phyloP scores from a whole-genome alignment of 768 basidiomycete species.

The Trametes punicea region DNA sequence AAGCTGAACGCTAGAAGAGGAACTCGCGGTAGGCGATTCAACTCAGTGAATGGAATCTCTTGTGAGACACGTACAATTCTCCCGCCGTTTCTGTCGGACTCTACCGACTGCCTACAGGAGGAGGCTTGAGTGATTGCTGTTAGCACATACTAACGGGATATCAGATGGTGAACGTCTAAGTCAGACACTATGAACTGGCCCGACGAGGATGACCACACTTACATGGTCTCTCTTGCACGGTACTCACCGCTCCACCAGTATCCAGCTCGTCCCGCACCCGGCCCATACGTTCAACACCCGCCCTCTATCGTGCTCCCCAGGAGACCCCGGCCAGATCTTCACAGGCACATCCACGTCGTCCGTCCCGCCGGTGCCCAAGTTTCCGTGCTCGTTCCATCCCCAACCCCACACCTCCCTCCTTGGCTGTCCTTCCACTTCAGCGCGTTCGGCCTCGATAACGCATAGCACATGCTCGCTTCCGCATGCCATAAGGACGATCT shows the following conservation, averaged over 20 bases:
- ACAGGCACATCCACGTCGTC: conserved; percentile 49
- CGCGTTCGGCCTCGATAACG: conserved; percentile 17
- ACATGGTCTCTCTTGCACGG: background rate
- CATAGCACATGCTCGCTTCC: conserved; percentile 85
- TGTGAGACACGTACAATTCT: too few species aligned
- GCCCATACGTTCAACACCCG: conserved; percentile 37
- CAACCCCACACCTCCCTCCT: conserved; percentile 67
- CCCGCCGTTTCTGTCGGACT: too few species aligned
- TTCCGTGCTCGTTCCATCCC: conserved; percentile 99
- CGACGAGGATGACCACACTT: too few species aligned
- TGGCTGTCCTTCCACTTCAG: background rate
- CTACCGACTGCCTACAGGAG: too few species aligned
- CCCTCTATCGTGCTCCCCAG: conserved; percentile 1
- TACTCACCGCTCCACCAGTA: conserved; percentile 24
- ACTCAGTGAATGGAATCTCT: too few species aligned
- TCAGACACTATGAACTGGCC: too few species aligned
- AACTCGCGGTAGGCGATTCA: too few species aligned
- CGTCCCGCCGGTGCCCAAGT: conserved; percentile 68
- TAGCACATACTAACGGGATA: too few species aligned
- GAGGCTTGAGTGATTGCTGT: too few species aligned
- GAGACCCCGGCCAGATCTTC: conserved; percentile 49
- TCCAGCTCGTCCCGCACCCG: conserved; percentile 53
- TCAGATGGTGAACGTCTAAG: too few species aligned
- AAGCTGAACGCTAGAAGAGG: too few species aligned
- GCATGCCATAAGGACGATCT: conserved; percentile 45